Evolutionary conservation across 2,329 filamentous ascomycete species (phyloP).

Genomic region (Neonectria sp.): DNA sequence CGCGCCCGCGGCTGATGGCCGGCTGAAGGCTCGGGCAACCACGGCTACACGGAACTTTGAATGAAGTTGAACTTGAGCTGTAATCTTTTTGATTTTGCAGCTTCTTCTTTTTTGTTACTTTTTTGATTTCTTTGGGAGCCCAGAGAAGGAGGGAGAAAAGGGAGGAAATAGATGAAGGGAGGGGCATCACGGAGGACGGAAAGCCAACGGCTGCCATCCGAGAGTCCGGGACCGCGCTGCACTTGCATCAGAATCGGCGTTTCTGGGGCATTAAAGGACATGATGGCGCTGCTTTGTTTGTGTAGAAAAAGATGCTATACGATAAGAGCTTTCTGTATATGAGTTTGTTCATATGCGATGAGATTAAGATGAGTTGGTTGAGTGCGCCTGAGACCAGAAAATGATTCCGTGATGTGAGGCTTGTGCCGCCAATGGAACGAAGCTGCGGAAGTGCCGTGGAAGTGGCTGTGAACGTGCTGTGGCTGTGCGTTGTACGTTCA

Average conservation of each 20-base stretch:
- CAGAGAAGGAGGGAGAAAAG: constrained; percentile 17
- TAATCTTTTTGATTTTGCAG: constrained; percentile 8
- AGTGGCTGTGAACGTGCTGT: neutral
- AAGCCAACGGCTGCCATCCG: constrained; percentile 17
- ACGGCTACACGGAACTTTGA: constrained; percentile 24
- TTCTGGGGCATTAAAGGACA: constrained; percentile 49
- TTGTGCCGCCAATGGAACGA: constrained; percentile 2
- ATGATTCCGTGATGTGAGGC: neutral
- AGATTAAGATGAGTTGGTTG: neutral
- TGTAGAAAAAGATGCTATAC: constrained; percentile 30
- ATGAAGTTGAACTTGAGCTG: neutral
- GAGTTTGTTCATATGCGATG: neutral
- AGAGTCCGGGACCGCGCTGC: constrained; percentile 31
- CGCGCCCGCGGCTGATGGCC: constrained; percentile 36
- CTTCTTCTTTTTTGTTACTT: constrained; percentile 11
- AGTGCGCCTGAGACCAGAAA: constrained; percentile 1
- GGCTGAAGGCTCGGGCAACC: constrained; percentile 28
- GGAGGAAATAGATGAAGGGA: constrained; percentile 16
- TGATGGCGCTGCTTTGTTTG: constrained; percentile 46
- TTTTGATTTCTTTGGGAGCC: constrained; percentile 16
- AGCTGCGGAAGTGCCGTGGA: neutral
- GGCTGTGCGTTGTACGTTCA: constrained; percentile 2
- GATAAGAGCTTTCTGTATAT: constrained; percentile 17
- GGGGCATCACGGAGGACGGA: constrained; percentile 26
- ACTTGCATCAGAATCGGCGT: constrained; percentile 51